These are phyloP conservation scores for Pichia inconspicua DNA, from an alignment of 1,139 yeast genomes.

Conservation along the genomic window DNA sequence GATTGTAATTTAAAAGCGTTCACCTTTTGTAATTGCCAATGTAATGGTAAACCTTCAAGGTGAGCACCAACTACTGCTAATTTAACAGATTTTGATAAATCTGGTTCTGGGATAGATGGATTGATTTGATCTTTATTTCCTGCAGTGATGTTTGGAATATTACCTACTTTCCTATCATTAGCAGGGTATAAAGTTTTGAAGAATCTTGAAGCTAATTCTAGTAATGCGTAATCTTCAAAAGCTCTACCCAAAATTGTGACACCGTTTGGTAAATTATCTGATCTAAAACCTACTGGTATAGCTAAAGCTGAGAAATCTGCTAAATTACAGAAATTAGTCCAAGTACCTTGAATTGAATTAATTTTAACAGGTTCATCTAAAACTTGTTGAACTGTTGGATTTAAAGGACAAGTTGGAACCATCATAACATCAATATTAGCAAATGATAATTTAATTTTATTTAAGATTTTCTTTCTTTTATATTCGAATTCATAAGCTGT, in stretches of 20 bases:
- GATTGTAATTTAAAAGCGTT: conserved; percentile 64
- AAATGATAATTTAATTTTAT: conserved; percentile 50
- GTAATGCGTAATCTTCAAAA: conserved; percentile 80
- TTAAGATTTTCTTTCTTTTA: conserved; percentile 67
- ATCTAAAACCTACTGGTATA: conserved; percentile 78
- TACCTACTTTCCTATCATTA: conserved; percentile 42
- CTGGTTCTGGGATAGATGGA: conserved; percentile 32
- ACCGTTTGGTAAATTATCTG: conserved; percentile 88
- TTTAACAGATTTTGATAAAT: conserved; percentile 38
- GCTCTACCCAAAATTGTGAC: conserved; percentile 74
- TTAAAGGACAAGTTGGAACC: conserved; percentile 91
- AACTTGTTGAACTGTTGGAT: conserved; percentile 70
- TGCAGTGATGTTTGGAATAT: conserved; percentile 23
- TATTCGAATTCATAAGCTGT: conserved; percentile 80
- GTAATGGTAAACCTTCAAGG: conserved; percentile 75
- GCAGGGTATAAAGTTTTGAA: conserved; percentile 44
- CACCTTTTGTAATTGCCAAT: conserved; percentile 88
- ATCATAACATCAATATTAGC: conserved; percentile 62
- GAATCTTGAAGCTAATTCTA: conserved; percentile 73
- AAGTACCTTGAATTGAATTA: conserved; percentile 89
- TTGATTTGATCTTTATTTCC: conserved; percentile 33
- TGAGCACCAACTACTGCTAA: conserved; percentile 97
- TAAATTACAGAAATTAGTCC: conserved; percentile 91
- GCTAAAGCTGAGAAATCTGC: conserved; percentile 92
- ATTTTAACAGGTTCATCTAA: conserved; percentile 70